These are phyloP conservation scores for Brettanomyces sp. DNA, from an alignment of 805 yeast genomes.

Conservation along the genomic window DNA sequence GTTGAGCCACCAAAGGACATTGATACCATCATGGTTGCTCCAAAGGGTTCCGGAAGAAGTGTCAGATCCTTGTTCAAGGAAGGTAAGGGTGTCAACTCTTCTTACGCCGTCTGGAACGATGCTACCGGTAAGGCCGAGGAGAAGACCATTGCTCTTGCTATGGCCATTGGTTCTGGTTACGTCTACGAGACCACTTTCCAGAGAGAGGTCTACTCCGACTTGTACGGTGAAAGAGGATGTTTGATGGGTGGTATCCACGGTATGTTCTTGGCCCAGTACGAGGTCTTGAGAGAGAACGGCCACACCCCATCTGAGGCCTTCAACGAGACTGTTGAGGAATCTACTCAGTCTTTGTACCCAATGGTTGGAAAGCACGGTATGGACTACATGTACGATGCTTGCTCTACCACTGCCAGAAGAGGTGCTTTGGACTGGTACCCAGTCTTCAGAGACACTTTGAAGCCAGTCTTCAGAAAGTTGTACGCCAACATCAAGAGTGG, in stretches of 20 bases:
- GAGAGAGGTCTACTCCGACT: conserved; percentile 97
- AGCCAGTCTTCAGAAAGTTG: conserved; percentile 95
- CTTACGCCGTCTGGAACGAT: conserved; percentile 99
- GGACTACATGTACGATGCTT: conserved; percentile 99
- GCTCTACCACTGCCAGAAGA: conserved; percentile 99
- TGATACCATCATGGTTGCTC: conserved; percentile 98
- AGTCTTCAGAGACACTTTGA: conserved; percentile 94
- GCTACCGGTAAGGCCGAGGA: conserved; percentile 99
- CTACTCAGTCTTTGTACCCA: conserved; percentile 98
- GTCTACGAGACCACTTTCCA: conserved; percentile 99
- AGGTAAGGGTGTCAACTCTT: conserved; percentile 99
- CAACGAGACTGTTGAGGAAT: conserved; percentile 99
- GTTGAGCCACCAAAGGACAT: conserved; percentile 92
- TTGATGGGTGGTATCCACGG: conserved; percentile 99
- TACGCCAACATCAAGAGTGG: conserved; percentile 95
- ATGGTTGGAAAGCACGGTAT: conserved; percentile 98
- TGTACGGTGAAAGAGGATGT: conserved; percentile 99
- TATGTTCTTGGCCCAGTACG: conserved; percentile 99
- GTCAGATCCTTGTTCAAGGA: conserved; percentile 99
- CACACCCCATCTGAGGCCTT: conserved; percentile 99
- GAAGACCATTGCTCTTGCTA: conserved; percentile 96
- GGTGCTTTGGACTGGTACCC: conserved; percentile 99
- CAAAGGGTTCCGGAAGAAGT: conserved; percentile 99
- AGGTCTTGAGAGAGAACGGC: conserved; percentile 98
- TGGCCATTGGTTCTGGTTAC: conserved; percentile 99